Percentiles rank a stretch among this genome's conserved stretches.
These are phyloP conservation scores for Durusdinium trenchii DNA, from an alignment of 73 alveolate genomes.

Conservation along the genomic window DNA sequence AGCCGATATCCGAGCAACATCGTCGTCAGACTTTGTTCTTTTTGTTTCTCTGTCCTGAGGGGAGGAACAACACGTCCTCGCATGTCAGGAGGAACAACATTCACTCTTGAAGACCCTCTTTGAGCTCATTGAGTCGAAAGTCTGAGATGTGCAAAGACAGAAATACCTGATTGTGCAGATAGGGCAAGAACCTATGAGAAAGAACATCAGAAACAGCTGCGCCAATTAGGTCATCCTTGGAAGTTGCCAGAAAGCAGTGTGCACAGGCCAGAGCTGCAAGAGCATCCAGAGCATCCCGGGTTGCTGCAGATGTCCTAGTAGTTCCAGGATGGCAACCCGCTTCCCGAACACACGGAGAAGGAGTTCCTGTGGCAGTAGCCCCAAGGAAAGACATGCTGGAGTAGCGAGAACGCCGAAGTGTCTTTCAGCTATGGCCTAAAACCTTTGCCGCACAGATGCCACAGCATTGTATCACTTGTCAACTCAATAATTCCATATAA, in stretches of 20 bases:
- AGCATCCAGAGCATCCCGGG: no score
- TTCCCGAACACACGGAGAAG: conserved; percentile 63
- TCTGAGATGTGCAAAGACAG: no score
- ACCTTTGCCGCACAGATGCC: no score
- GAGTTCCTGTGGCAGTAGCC: conserved; percentile 65
- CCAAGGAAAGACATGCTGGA: no score
- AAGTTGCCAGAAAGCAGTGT: conserved; percentile 52
- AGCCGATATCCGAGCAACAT: background rate
- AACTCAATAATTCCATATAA: background rate
- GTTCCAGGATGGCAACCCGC: conserved; percentile 56
- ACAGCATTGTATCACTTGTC: background rate
- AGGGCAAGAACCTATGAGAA: no score
- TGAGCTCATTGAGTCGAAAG: conserved; percentile 34
- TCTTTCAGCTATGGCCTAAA: no score
- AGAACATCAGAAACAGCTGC: background rate
- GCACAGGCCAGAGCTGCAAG: background rate
- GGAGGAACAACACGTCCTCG: no score
- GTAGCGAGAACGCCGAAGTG: no score
- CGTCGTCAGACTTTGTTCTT: background rate
- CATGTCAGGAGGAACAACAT: no score
- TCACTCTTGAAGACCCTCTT: conserved; percentile 31
- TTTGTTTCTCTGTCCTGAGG: no score
- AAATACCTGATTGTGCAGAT: no score
- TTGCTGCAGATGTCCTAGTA: background rate
- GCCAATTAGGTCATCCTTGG: conserved; percentile 50